A percentile compares a stretch with the other conserved stretches of the same genome.
These are phyloP conservation scores for Nakazawaea pomicola DNA, from an alignment of 805 yeast species.

Conservation along the genomic window DNA sequence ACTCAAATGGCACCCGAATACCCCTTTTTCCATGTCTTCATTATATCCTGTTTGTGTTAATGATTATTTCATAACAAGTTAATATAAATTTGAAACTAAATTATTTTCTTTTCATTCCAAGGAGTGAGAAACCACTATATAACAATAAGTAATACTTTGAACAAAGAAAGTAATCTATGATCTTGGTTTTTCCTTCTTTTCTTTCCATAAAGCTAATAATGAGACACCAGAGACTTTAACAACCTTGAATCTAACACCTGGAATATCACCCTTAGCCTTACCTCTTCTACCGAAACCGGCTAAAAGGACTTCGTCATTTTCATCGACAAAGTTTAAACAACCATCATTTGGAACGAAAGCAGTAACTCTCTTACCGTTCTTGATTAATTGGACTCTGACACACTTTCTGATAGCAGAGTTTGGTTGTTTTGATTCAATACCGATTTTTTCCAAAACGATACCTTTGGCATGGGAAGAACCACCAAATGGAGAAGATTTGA, in stretches of 20 bases:
- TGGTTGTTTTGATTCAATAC: conserved; percentile 99
- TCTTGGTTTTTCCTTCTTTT: conserved; percentile 99
- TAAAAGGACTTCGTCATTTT: conserved; percentile 98
- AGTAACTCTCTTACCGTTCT: conserved; percentile 99
- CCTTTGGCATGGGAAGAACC: conserved; percentile 99
- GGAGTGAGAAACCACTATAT: neutral
- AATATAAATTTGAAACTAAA: too few relatives aligned
- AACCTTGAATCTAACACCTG: conserved; percentile 99
- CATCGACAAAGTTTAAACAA: conserved; percentile 99
- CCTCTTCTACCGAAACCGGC: conserved; percentile 99
- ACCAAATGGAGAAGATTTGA: conserved; percentile 99
- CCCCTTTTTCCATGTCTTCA: too few relatives aligned
- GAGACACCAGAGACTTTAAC: conserved; percentile 99
- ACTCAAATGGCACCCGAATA: too few relatives aligned
- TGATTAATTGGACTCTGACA: conserved; percentile 99
- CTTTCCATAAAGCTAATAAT: conserved; percentile 99
- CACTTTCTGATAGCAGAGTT: conserved; percentile 99
- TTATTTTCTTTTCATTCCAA: too few relatives aligned
- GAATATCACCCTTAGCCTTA: conserved; percentile 99
- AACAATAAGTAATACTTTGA: too few relatives aligned
- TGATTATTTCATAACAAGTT: too few relatives aligned
- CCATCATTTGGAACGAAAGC: conserved; percentile 99
- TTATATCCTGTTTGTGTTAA: too few relatives aligned
- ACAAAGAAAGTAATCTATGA: conserved; percentile 66
- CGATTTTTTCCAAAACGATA: conserved; percentile 98